Conservation (phyloP, 2,329 filamentous ascomycete genomes). For the Xylariales sp. region DNA sequence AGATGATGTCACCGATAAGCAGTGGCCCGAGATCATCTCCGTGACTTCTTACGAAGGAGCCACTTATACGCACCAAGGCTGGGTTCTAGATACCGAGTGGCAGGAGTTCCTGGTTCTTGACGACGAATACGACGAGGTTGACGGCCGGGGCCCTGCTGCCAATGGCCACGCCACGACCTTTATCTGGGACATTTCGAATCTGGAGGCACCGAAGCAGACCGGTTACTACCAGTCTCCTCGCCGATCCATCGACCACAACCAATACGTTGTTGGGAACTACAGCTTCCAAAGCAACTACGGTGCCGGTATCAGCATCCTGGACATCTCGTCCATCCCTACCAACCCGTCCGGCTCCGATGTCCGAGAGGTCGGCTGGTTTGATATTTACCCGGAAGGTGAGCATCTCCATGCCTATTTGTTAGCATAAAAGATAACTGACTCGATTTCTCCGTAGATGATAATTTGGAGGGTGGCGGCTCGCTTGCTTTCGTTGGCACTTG, state of each 20-base stretch:
- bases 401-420: background rate
- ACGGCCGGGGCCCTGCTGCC: conserved; percentile 52
- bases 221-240: conserved; percentile 51
- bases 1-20: conserved; percentile 59
- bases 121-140: conserved; percentile 61
- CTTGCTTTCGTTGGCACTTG: conserved; percentile 7
- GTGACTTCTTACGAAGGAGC: conserved; percentile 64
- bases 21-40: conserved; percentile 55
- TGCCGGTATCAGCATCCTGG: conserved; percentile 52
- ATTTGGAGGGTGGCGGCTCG: conserved; percentile 50
- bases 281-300: conserved; percentile 59
- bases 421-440: no score
- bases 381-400: conserved; percentile 56
- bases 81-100: conserved; percentile 56
- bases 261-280: conserved; percentile 54
- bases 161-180: conserved; percentile 57
- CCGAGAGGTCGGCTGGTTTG: conserved; percentile 56
- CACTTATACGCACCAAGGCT: conserved; percentile 66
- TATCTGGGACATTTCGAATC: conserved; percentile 58
- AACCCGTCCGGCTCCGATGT: conserved; percentile 47
- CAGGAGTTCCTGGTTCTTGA: conserved; percentile 56
- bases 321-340: conserved; percentile 48
- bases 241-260: conserved; percentile 56
- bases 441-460: conserved; percentile 47
- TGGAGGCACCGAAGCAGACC: conserved; percentile 55